phyloP scores from a whole-genome alignment of 129 eudicot genomes.

The Artemisia annua region DNA sequence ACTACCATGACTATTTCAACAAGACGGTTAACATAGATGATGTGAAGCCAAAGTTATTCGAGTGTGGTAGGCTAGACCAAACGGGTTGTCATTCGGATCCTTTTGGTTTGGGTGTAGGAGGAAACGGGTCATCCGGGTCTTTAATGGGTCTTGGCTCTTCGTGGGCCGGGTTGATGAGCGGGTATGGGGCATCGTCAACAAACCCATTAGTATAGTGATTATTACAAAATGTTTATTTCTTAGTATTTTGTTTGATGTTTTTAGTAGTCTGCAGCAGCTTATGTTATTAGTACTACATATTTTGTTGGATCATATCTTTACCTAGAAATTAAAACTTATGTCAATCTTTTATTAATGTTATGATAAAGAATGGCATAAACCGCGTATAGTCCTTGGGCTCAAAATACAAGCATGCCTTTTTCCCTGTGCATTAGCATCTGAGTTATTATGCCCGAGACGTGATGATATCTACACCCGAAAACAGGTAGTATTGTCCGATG shows the following conservation, averaged over 20 bases:
- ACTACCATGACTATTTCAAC: conserved; percentile 30
- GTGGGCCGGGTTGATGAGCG: conserved; percentile 66
- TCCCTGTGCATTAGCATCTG: too few relatives aligned
- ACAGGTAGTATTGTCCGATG: too few relatives aligned
- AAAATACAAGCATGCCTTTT: too few relatives aligned
- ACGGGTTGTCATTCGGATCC: conserved; percentile 44
- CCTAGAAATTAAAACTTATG: neutral
- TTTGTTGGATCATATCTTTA: neutral
- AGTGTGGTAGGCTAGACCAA: conserved; percentile 69
- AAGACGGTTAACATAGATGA: conserved; percentile 32
- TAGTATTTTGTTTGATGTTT: neutral
- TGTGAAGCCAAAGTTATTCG: conserved; percentile 58
- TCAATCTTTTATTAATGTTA: too few relatives aligned
- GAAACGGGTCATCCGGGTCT: conserved; percentile 36
- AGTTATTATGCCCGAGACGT: too few relatives aligned
- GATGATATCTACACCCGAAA: too few relatives aligned
- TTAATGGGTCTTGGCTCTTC: conserved; percentile 44
- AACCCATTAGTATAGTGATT: conserved; percentile 45
- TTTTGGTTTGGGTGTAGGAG: conserved; percentile 19
- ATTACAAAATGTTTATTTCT: neutral
- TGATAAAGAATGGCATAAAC: neutral
- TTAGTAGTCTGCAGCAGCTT: neutral
- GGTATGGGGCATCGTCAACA: conserved; percentile 58
- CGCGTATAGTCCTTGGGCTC: too few relatives aligned
- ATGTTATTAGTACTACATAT: neutral